Conservation (phyloP, 352 stramenopile species). For the Halophytophthora polymorphica region DNA sequence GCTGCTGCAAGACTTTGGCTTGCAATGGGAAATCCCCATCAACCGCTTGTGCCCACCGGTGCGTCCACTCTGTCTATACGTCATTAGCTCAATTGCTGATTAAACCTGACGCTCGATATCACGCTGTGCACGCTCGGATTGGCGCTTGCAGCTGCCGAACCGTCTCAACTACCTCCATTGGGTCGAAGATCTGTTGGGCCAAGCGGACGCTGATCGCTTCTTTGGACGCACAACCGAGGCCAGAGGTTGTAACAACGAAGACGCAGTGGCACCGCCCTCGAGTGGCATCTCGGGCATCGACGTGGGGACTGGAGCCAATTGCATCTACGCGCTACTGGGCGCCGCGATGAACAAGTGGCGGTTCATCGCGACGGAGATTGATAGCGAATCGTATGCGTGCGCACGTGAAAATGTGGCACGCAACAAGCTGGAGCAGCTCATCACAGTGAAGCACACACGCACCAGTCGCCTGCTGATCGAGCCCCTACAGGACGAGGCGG, state of each 20-base stretch:
- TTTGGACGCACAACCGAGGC: background rate
- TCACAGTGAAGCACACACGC: slow-evolving; percentile 46
- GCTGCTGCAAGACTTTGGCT: slow-evolving; percentile 88
- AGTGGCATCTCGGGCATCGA: slow-evolving; percentile 81
- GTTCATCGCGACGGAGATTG: slow-evolving; percentile 95
- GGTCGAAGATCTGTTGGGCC: slow-evolving; percentile 90
- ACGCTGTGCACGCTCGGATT: background rate
- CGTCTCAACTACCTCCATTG: slow-evolving; percentile 96
- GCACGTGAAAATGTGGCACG: slow-evolving; percentile 84
- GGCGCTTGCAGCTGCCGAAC: slow-evolving; percentile 58
- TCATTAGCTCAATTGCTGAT: slow-evolving; percentile 1
- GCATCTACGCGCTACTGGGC: slow-evolving; percentile 95
- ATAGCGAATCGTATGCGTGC: slow-evolving; percentile 77
- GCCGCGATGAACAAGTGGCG: slow-evolving; percentile 83
- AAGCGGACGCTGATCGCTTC: slow-evolving; percentile 33
- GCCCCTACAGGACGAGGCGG: slow-evolving; percentile 31
- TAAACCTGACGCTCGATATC: slow-evolving; percentile 6
- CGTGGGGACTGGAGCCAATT: slow-evolving; percentile 94
- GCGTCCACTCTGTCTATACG: slow-evolving; percentile 12
- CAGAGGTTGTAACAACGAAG: background rate
- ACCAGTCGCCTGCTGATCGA: slow-evolving; percentile 48
- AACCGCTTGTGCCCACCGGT: slow-evolving; percentile 94
- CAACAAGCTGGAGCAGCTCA: slow-evolving; percentile 79
- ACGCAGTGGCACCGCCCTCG: slow-evolving; percentile 3
- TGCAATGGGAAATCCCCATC: slow-evolving; percentile 89